Evolutionary conservation across 2,329 filamentous ascomycete species (phyloP).

Genomic region (Neonectria hederae): DNA sequence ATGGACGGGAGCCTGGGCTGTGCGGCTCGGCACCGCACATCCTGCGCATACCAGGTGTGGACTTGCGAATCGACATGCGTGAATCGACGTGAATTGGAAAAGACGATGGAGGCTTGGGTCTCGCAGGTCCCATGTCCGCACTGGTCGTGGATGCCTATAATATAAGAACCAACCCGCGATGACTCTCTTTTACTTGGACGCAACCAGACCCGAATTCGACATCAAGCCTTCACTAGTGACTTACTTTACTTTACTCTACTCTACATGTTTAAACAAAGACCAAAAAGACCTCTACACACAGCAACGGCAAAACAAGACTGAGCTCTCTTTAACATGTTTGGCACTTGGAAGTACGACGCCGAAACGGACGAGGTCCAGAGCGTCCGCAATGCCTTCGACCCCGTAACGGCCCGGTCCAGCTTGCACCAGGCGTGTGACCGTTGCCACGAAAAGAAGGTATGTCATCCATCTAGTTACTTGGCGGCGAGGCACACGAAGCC

Average conservation of each 20-base stretch:
- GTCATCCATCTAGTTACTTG: not conserved
- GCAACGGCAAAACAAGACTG: not conserved
- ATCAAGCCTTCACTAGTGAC: not conserved
- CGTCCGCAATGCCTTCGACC: slow-evolving; percentile 49
- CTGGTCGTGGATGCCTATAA: slow-evolving; percentile 18
- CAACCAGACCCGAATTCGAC: slow-evolving; percentile 7
- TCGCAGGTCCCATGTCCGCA: not conserved
- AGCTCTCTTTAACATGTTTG: slow-evolving; percentile 45
- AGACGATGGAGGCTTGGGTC: slow-evolving; percentile 15
- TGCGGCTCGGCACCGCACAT: slow-evolving; percentile 39
- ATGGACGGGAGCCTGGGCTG: slow-evolving; percentile 41
- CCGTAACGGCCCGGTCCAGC: slow-evolving; percentile 50
- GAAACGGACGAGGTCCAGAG: slow-evolving; percentile 51
- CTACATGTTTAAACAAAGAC: not conserved
- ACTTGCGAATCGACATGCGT: not conserved
- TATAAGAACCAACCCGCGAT: slow-evolving; percentile 15
- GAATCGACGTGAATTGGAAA: not conserved
- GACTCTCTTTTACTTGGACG: slow-evolving; percentile 14
- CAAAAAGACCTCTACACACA: slow-evolving; percentile 9
- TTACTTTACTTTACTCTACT: slow-evolving; percentile 13
- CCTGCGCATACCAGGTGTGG: slow-evolving; percentile 11
- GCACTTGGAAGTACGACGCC: slow-evolving; percentile 52
- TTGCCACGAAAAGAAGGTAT: slow-evolving; percentile 53
- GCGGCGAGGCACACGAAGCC: slow-evolving; percentile 9
- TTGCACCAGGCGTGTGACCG: slow-evolving; percentile 52